phyloP scores from a whole-genome alignment of 2,329 filamentous ascomycete species.

The Ramichloridium luteum region DNA sequence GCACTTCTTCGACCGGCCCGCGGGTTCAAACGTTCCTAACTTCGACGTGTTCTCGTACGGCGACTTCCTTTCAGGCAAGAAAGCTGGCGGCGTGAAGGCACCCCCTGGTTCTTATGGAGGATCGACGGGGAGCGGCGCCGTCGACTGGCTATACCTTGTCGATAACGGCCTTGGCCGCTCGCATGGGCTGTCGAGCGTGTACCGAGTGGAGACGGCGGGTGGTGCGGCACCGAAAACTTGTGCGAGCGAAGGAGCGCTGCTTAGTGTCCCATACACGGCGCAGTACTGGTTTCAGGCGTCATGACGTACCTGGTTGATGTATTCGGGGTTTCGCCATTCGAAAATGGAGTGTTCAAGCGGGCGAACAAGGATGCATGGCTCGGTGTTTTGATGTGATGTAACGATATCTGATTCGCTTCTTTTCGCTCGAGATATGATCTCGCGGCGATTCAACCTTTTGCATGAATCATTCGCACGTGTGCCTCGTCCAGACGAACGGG shows the following conservation, averaged over 20 bases:
- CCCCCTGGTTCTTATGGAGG: conserved; percentile 34
- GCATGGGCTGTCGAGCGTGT: conserved; percentile 32
- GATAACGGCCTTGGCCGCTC: conserved; percentile 27
- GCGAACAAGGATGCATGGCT: too few species aligned
- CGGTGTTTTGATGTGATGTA: too few species aligned
- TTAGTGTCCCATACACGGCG: conserved; percentile 34
- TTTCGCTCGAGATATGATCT: too few species aligned
- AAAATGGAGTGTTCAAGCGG: too few species aligned
- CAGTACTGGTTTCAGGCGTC: conserved; percentile 41
- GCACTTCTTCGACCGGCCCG: conserved; percentile 49
- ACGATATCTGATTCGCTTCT: too few species aligned
- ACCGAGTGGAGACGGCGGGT: conserved; percentile 38
- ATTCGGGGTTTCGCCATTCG: too few species aligned
- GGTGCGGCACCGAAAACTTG: conserved; percentile 31
- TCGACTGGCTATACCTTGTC: conserved; percentile 36
- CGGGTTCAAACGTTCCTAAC: conserved; percentile 39
- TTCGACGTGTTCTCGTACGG: conserved; percentile 43
- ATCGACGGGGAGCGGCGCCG: conserved; percentile 24
- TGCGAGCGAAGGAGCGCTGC: conserved; percentile 15
- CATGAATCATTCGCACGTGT: too few species aligned
- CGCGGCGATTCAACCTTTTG: too few species aligned
- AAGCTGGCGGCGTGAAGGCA: conserved; percentile 39
- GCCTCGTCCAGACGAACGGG: too few species aligned
- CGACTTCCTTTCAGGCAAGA: conserved; percentile 36
- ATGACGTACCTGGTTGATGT: too few species aligned